Conservation (phyloP, 208 protist species). For the Trypanosoma platydactyli region DNA sequence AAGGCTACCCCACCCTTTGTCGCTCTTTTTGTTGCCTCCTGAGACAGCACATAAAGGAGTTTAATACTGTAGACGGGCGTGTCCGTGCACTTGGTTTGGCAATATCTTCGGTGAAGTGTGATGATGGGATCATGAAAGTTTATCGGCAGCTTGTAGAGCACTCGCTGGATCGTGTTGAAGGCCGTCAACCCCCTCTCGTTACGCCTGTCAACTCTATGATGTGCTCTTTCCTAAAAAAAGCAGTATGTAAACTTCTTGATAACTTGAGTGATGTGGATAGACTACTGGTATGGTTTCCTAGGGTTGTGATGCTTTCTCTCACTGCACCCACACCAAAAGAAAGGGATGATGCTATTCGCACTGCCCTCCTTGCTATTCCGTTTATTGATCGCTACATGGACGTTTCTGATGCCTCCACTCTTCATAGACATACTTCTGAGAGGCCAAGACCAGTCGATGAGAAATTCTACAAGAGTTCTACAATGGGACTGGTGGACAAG, state of each 20-base stretch:
- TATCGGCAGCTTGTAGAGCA: conserved; percentile 13
- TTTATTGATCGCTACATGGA: conserved; percentile 22
- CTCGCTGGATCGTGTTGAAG: conserved; percentile 14
- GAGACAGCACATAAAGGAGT: neutral
- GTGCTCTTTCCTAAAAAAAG: neutral
- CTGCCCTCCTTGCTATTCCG: conserved; percentile 19
- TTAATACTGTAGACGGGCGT: neutral
- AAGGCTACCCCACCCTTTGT: conserved; percentile 17
- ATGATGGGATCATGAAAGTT: neutral
- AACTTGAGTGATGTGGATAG: conserved; percentile 12
- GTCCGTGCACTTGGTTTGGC: neutral
- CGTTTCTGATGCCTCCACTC: conserved; percentile 11
- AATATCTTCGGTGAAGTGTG: conserved; percentile 10
- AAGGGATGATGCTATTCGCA: conserved; percentile 14
- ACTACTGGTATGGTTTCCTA: conserved; percentile 14
- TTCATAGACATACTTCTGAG: conserved; percentile 20
- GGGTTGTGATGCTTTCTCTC: conserved; percentile 17
- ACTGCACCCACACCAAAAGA: conserved; percentile 5
- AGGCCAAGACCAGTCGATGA: neutral
- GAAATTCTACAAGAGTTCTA: neutral
- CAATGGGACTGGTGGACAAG: conserved; percentile 17
- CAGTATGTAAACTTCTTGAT: conserved; percentile 4
- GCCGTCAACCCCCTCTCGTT: neutral
- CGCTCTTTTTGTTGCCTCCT: conserved; percentile 17
- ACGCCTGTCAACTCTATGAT: neutral